Conservation (phyloP, 2,329 filamentous ascomycete species). For the Colletotrichum endophyticum region DNA sequence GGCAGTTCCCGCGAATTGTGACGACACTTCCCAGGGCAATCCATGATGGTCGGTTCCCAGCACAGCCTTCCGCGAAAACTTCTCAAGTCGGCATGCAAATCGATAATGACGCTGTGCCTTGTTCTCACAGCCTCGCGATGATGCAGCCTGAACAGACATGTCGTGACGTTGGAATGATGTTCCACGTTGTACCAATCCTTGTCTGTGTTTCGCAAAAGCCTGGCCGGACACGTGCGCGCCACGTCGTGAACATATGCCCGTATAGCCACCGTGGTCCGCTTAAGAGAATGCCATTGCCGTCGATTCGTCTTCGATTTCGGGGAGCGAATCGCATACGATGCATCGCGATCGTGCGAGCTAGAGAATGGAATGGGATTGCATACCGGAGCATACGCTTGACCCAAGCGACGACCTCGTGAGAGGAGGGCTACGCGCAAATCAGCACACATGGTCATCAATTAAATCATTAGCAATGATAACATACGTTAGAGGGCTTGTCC, state of each 20-base stretch:
- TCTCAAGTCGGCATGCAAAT: not conserved
- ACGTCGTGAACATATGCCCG: not conserved
- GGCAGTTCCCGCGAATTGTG: not conserved
- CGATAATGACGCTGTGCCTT: not conserved
- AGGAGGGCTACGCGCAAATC: conserved; percentile 37
- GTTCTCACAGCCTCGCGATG: not conserved
- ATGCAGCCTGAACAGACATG: not conserved
- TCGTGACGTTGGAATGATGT: not conserved
- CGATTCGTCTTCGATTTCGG: not conserved
- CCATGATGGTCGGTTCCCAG: not conserved
- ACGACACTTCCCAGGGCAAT: not conserved
- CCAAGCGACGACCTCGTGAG: conserved; percentile 99
- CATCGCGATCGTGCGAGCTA: not conserved
- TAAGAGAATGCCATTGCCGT: not conserved
- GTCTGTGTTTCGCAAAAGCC: not conserved
- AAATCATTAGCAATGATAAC: not conserved
- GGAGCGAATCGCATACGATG: not conserved
- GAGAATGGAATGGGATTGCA: conserved; percentile 22
- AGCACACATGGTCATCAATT: not conserved
- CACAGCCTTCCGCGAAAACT: not conserved
- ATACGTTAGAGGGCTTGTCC: conserved; percentile 62
- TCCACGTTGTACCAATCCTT: not conserved
- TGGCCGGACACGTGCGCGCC: not conserved
- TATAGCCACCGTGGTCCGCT: not conserved
- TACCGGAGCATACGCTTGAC: conserved; percentile 96